These are phyloP conservation scores for Lipomyces sp. DNA, from an alignment of 805 yeast genomes.

Conservation along the genomic window DNA sequence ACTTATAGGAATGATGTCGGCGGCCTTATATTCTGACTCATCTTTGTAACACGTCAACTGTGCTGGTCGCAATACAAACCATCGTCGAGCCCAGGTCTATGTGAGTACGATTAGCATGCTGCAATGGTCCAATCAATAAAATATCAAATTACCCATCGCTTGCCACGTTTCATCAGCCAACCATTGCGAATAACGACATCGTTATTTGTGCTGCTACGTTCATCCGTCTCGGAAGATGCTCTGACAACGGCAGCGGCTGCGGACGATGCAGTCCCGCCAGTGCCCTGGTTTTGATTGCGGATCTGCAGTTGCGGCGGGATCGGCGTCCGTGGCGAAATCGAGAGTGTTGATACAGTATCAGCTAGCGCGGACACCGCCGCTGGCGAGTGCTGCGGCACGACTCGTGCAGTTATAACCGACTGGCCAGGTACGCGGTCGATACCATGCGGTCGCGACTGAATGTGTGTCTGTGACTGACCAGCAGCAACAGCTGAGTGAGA, in stretches of 20 bases:
- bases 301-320: constrained; percentile 16
- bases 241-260: constrained; percentile 6
- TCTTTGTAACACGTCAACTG: constrained; percentile 46
- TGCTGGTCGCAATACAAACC: constrained; percentile 46
- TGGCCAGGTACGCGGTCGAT: neutral
- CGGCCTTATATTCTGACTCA: constrained; percentile 46
- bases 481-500: neutral
- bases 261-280: neutral
- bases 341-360: constrained; percentile 20
- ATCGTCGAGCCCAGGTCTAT: constrained; percentile 44
- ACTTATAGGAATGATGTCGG: constrained; percentile 41
- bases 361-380: constrained; percentile 32
- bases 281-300: constrained; percentile 10
- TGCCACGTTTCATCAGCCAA: constrained; percentile 43
- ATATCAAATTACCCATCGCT: constrained; percentile 25
- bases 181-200: constrained; percentile 39
- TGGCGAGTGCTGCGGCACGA: constrained; percentile 31
- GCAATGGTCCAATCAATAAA: neutral
- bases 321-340: constrained; percentile 31
- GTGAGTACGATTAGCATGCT: constrained; percentile 4
- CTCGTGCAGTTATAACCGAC: constrained; percentile 9
- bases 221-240: constrained; percentile 22
- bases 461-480: neutral
- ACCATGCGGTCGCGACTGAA: neutral
- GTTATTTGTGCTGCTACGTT: constrained; percentile 7